phyloP scores from a whole-genome alignment of 352 stramenopile genomes.

The Phytophthora pistaciae region DNA sequence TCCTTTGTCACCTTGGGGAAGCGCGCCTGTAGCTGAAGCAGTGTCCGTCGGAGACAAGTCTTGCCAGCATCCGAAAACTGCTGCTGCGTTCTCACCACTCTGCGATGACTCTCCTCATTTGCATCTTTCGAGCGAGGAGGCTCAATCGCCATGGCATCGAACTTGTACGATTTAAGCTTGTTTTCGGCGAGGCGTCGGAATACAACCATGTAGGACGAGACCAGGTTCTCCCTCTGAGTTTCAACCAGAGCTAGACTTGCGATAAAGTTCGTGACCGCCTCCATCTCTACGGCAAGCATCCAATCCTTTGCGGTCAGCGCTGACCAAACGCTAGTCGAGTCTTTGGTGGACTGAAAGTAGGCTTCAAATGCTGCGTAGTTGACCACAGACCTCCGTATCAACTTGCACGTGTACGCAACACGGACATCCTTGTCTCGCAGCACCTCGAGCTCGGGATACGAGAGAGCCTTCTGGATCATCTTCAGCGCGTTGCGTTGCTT shows the following conservation, averaged over 20 bases:
- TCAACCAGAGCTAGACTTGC: slow-evolving; percentile 8
- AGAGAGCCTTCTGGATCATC: no score
- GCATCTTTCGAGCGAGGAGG: neutral
- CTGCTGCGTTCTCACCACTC: neutral
- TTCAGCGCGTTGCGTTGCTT: no score
- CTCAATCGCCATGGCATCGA: neutral
- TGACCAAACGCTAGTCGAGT: no score
- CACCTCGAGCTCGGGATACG: no score
- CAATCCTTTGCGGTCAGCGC: no score
- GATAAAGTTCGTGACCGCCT: slow-evolving; percentile 5
- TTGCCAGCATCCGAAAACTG: neutral
- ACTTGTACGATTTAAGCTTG: neutral
- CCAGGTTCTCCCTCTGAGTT: neutral
- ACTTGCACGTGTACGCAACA: no score
- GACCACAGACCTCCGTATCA: no score
- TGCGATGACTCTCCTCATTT: neutral
- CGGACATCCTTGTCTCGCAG: no score
- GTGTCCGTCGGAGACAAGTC: neutral
- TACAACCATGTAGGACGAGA: slow-evolving; percentile 10
- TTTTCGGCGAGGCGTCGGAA: slow-evolving; percentile 5
- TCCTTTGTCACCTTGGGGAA: slow-evolving; percentile 14
- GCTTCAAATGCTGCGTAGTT: no score
- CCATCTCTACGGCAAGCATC: no score
- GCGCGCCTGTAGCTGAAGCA: slow-evolving; percentile 3
- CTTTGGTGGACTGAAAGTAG: no score